Base-by-base conservation (phyloP, 257 asterid genomes). In the Gynochthodes officinalis region DNA sequence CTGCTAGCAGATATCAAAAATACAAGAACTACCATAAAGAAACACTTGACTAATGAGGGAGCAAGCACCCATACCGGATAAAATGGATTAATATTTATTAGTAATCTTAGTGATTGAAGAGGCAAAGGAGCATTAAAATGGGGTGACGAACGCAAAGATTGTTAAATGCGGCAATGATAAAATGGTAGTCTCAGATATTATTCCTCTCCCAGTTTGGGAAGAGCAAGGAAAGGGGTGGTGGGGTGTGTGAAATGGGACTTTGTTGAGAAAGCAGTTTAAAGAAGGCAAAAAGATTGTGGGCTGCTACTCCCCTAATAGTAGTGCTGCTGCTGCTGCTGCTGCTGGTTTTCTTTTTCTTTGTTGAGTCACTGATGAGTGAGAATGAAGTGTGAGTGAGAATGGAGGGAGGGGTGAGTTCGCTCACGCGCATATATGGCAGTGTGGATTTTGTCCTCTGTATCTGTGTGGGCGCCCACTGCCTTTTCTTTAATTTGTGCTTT, bases 301-400 rank as follows among this genome's bases (percentile, higher is more conserved):
- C 48, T 6, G n/a, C n/a, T n/a, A n/a, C n/a, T n/a, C n/a, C n/a
- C n/a, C n/a, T n/a, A n/a, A n/a, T n/a, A n/a, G n/a, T n/a, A n/a
- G n/a, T n/a, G n/a, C n/a, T 2, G 72, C 49, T 37, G 27, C 48
- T 62, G 0, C 13, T 54, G 28, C 32, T 21, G 39, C 59, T 46
- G 57, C 13, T 43, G 39, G 40, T 48, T 16, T 48, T 52, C n/a
- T n/a, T n/a, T n/a, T n/a, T n/a, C n/a, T 61, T 59, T 70, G 72
- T 63, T 52, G 73, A 52, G 67, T n/a, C n/a, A n/a, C n/a, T n/a
- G n/a, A n/a, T n/a, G n/a, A n/a, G n/a, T n/a, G n/a, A n/a, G n/a
- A n/a, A n/a, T n/a, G 62, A 43, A 72, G 72, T 73, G 71, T 52
- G 71, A 64, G 10, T 48, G 35, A 64, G 64, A 46, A 49, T 43